These are phyloP conservation scores for Butyriboletus loyo DNA, from an alignment of 768 basidiomycete genomes.

Conservation along the genomic window DNA sequence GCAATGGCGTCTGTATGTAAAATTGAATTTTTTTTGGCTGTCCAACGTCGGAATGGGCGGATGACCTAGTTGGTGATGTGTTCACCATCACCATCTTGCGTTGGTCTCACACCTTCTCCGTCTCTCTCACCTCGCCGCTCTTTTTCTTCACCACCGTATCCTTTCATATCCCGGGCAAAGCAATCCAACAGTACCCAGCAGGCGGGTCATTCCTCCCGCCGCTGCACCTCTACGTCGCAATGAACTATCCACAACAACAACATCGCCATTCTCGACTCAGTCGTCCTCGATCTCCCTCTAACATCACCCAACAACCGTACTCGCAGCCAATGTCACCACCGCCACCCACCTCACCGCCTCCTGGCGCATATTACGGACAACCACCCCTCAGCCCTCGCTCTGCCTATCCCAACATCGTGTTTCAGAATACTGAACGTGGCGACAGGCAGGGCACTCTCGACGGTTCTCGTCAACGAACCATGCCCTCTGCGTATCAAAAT, in stretches of 20 bases:
- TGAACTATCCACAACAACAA: slow-evolving; percentile 43
- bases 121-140: slow-evolving; percentile 17
- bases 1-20: neutral
- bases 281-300: slow-evolving; percentile 37
- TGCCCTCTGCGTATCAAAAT: slow-evolving; percentile 45
- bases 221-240: slow-evolving; percentile 1
- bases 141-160: slow-evolving; percentile 4
- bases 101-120: slow-evolving; percentile 11
- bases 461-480: slow-evolving; percentile 46
- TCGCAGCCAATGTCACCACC: slow-evolving; percentile 19
- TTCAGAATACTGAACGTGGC: slow-evolving; percentile 66
- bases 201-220: slow-evolving; percentile 2
- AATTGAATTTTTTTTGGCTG: neutral
- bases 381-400: slow-evolving; percentile 19
- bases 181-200: neutral
- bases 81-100: neutral
- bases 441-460: slow-evolving; percentile 62
- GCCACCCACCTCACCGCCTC: slow-evolving; percentile 14
- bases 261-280: slow-evolving; percentile 31
- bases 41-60: slow-evolving; percentile 3
- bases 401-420: slow-evolving; percentile 53
- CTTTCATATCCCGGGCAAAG: neutral
- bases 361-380: slow-evolving; percentile 16
- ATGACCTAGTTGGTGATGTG: slow-evolving; percentile 7
- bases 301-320: slow-evolving; percentile 31